Conservation (phyloP, 202 grass and related monocot species). For the Carex sylvatica region DNA sequence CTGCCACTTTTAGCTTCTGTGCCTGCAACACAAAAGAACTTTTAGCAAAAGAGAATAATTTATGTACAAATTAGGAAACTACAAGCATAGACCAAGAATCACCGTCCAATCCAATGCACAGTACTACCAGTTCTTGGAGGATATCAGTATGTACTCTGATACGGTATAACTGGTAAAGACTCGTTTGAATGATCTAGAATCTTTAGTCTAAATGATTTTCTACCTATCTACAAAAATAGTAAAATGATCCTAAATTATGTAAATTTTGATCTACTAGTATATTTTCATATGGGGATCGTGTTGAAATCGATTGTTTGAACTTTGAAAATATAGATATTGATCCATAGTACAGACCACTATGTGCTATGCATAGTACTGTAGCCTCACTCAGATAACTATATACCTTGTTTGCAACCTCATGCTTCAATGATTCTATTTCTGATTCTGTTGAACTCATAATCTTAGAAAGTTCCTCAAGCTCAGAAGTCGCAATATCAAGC, state of each 20-base stretch:
- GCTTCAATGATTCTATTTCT: conserved; percentile 49
- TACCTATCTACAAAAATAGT: too few relatives aligned
- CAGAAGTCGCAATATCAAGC: conserved; percentile 49
- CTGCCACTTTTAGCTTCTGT: conserved; percentile 44
- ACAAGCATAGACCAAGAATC: not conserved
- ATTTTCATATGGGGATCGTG: too few relatives aligned
- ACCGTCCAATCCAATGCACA: not conserved
- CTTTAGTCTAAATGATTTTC: too few relatives aligned
- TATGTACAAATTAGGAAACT: not conserved
- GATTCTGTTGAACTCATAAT: conserved; percentile 45
- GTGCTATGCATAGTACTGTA: too few relatives aligned
- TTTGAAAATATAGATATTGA: too few relatives aligned
- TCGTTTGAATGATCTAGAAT: too few relatives aligned
- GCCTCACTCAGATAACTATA: conserved; percentile 9
- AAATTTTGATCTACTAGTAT: too few relatives aligned
- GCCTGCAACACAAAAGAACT: conserved; percentile 42
- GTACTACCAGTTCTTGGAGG: not conserved
- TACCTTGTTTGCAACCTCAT: conserved; percentile 59
- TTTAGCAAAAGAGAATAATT: not conserved
- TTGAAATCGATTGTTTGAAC: too few relatives aligned
- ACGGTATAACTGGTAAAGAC: not conserved
- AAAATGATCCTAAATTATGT: too few relatives aligned
- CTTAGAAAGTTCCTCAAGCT: conserved; percentile 52
- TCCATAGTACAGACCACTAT: too few relatives aligned
- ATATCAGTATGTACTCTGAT: not conserved